Percentiles rank a stretch among this genome's conserved stretches.
Evolutionary conservation across 1,284 basidiomycete species (phyloP).

Genomic region (Ganoderma meredithae): DNA sequence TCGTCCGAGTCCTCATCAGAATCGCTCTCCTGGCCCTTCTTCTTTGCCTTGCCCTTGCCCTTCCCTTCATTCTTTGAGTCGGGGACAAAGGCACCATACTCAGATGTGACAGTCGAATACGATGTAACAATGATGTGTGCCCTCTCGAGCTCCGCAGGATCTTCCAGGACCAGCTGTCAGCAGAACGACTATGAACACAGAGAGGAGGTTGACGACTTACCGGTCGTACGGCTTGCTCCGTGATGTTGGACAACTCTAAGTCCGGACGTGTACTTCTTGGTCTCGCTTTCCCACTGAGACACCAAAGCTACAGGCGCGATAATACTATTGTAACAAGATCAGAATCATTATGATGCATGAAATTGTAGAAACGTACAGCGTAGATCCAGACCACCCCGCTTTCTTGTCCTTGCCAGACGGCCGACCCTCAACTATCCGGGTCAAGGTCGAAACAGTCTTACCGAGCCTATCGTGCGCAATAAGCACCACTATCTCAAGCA

Average conservation of each 20-base stretch:
- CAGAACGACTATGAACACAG: not conserved
- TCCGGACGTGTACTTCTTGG: constrained; percentile 76
- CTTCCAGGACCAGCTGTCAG: constrained; percentile 45
- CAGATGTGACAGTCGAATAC: constrained; percentile 82
- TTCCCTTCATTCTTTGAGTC: constrained; percentile 56
- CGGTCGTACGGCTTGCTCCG: constrained; percentile 72
- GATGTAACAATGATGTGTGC: constrained; percentile 88
- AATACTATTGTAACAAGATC: constrained; percentile 56
- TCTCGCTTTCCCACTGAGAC: constrained; percentile 91
- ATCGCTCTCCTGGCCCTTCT: constrained; percentile 45
- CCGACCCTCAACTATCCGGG: constrained; percentile 81
- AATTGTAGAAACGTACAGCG: constrained; percentile 64
- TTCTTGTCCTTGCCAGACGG: constrained; percentile 73
- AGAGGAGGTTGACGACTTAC: constrained; percentile 46
- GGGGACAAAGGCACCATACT: constrained; percentile 61
- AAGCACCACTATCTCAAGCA: not conserved
- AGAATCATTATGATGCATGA: not conserved
- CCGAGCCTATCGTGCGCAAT: constrained; percentile 62
- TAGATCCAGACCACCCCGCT: constrained; percentile 75
- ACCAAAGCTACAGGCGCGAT: constrained; percentile 87
- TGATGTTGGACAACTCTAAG: constrained; percentile 86
- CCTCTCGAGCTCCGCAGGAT: constrained; percentile 62
- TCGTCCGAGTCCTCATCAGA: constrained; percentile 44
- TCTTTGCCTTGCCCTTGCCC: constrained; percentile 50
- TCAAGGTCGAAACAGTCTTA: constrained; percentile 93